Conservation (phyloP, 2,329 filamentous ascomycete species). For the Ceratocystis alfenasii region DNA sequence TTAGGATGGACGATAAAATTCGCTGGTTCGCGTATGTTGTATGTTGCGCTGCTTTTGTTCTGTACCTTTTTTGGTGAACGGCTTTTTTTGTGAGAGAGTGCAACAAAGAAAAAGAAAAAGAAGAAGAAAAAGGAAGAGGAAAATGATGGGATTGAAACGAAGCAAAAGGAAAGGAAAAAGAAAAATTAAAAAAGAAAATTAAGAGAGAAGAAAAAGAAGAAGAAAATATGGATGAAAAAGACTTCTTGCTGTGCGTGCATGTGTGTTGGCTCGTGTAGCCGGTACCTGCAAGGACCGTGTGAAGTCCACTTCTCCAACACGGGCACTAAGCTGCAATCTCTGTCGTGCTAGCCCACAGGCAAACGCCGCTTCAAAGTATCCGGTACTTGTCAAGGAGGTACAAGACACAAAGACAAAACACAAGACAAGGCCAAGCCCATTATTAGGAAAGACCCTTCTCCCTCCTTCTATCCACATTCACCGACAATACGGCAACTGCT, state of each 20-base stretch:
- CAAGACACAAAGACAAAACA: not conserved
- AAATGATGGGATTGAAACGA: not conserved
- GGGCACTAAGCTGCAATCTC: conserved; percentile 7
- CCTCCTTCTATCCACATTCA: not conserved
- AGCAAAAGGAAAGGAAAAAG: conserved; percentile 5
- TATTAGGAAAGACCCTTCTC: not conserved
- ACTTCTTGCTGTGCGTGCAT: conserved; percentile 1
- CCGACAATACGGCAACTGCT: not conserved
- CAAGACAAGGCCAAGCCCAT: not conserved
- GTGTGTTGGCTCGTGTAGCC: conserved; percentile 9
- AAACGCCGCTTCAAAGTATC: conserved; percentile 3
- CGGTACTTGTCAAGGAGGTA: not conserved
- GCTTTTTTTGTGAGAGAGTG: conserved; percentile 5
- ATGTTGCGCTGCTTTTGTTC: conserved; percentile 3
- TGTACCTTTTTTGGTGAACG: not conserved
- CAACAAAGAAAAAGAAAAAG: not conserved
- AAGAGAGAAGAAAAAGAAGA: conserved; percentile 14
- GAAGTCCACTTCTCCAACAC: conserved; percentile 8
- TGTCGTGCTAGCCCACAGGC: not conserved
- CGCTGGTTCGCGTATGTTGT: conserved; percentile 9
- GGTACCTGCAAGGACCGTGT: conserved; percentile 9
- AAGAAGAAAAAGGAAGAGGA: conserved; percentile 4
- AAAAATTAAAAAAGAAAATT: not conserved
- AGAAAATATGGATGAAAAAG: conserved; percentile 6
- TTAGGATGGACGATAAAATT: conserved; percentile 12